Evolutionary conservation across 2,329 filamentous ascomycete species (phyloP).

Genomic region (Coniella vitis): DNA sequence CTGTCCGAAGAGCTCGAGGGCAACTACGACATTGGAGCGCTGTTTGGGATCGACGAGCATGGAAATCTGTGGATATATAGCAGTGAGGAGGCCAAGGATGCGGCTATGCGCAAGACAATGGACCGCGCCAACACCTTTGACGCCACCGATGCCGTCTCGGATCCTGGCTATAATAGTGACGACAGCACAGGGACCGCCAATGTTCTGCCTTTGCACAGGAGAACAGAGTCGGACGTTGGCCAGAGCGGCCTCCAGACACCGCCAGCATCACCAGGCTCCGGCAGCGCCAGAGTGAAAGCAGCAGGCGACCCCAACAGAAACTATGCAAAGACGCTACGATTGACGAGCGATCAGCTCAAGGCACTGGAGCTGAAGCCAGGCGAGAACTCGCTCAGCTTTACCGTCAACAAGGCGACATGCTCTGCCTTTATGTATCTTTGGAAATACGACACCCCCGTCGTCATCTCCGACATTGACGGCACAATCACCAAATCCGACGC

Average conservation of each 20-base stretch:
- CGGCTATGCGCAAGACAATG: slow-evolving; percentile 63
- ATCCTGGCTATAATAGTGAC: slow-evolving; percentile 94
- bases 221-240: slow-evolving; percentile 61
- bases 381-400: slow-evolving; percentile 93
- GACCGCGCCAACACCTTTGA: slow-evolving; percentile 47
- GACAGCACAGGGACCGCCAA: slow-evolving; percentile 56
- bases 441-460: slow-evolving; percentile 84
- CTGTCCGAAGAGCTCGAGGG: slow-evolving; percentile 88
- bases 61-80: slow-evolving; percentile 99
- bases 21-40: slow-evolving; percentile 89
- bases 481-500: slow-evolving; percentile 98
- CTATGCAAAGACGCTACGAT: slow-evolving; percentile 90
- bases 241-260: slow-evolving; percentile 51
- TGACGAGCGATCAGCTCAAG: slow-evolving; percentile 94
- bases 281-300: slow-evolving; percentile 28
- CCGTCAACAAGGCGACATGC: slow-evolving; percentile 90
- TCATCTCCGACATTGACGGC: slow-evolving; percentile 97
- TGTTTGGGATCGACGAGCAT: slow-evolving; percentile 91
- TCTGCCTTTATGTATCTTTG: slow-evolving; percentile 90
- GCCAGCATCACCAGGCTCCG: slow-evolving; percentile 63
- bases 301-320: slow-evolving; percentile 64
- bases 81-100: slow-evolving; percentile 91
- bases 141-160: slow-evolving; percentile 79
- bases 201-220: slow-evolving; percentile 41
- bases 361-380: slow-evolving; percentile 73